Percentiles rank a stretch among this genome's conserved stretches.
These are phyloP conservation scores for Tetrapisispora iriomotensis DNA, from an alignment of 805 yeast genomes.

Conservation along the genomic window DNA sequence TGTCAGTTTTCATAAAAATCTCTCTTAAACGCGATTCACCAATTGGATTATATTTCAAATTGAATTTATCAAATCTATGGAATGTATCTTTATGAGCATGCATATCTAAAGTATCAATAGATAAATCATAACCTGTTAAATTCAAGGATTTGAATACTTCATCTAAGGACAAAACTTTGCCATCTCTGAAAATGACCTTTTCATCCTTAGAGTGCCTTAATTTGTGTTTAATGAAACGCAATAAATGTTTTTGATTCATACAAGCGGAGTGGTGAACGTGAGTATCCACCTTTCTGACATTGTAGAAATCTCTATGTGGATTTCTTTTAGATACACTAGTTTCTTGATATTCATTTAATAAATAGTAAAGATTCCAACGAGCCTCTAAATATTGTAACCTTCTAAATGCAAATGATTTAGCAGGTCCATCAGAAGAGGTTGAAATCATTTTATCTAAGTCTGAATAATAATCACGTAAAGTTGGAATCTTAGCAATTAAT, in stretches of 20 bases:
- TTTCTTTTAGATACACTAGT: slow-evolving; percentile 80
- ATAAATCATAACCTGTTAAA: slow-evolving; percentile 86
- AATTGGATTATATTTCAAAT: slow-evolving; percentile 91
- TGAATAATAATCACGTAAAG: slow-evolving; percentile 71
- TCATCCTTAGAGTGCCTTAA: slow-evolving; percentile 80
- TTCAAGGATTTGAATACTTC: slow-evolving; percentile 88
- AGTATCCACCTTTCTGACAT: slow-evolving; percentile 44
- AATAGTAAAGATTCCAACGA: slow-evolving; percentile 84
- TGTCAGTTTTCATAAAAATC: slow-evolving; percentile 91
- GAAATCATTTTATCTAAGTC: slow-evolving; percentile 69
- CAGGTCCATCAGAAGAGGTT: slow-evolving; percentile 88
- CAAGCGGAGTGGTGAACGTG: slow-evolving; percentile 99
- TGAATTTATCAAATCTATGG: slow-evolving; percentile 96
- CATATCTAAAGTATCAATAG: slow-evolving; percentile 97
- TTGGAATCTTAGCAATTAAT: slow-evolving; percentile 56
- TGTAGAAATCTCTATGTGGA: slow-evolving; percentile 75
- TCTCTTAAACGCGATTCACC: slow-evolving; percentile 97
- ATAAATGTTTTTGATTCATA: slow-evolving; percentile 95
- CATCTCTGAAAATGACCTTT: slow-evolving; percentile 89
- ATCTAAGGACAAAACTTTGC: slow-evolving; percentile 71
- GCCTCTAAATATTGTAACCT: slow-evolving; percentile 91
- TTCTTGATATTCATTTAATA: slow-evolving; percentile 89
- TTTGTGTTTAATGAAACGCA: slow-evolving; percentile 90
- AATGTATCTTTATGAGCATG: slow-evolving; percentile 98
- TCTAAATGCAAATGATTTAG: slow-evolving; percentile 91